Evolutionary conservation across 2,329 filamentous ascomycete species (phyloP).

Genomic region (Coniochaeta ligniaria): DNA sequence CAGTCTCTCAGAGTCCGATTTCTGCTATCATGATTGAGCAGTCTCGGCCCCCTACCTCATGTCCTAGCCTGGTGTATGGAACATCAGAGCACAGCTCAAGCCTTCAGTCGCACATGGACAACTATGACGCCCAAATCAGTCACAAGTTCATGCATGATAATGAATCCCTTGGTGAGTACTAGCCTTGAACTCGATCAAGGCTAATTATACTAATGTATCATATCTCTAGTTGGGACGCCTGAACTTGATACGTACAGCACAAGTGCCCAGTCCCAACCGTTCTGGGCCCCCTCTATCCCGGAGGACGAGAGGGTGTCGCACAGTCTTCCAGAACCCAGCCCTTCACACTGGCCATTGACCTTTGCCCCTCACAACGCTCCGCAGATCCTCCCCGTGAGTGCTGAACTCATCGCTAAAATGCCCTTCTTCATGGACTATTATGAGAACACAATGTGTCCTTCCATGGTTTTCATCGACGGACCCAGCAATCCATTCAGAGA

Average conservation of each 20-base stretch:
- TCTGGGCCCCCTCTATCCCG: constrained; percentile 38
- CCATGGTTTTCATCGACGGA: constrained; percentile 85
- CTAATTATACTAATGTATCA: not conserved
- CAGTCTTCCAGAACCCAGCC: constrained; percentile 30
- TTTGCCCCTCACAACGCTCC: constrained; percentile 25
- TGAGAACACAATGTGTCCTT: constrained; percentile 83
- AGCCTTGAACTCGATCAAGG: constrained; percentile 2
- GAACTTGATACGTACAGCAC: constrained; percentile 46
- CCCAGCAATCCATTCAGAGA: constrained; percentile 79
- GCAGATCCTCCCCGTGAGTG: constrained; percentile 44
- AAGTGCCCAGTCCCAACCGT: constrained; percentile 39
- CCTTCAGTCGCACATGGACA: constrained; percentile 51
- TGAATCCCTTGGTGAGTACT: constrained; percentile 48
- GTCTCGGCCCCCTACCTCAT: constrained; percentile 48
- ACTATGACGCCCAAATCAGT: constrained; percentile 47
- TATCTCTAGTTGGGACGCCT: constrained; percentile 35
- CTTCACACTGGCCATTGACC: constrained; percentile 39
- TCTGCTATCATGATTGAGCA: constrained; percentile 49
- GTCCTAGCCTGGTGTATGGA: constrained; percentile 54
- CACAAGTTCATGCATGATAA: constrained; percentile 47
- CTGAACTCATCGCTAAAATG: constrained; percentile 67
- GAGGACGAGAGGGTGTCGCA: constrained; percentile 38
- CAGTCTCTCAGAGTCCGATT: constrained; percentile 48
- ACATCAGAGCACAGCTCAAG: constrained; percentile 54
- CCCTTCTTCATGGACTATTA: constrained; percentile 91